phyloP scores from a whole-genome alignment of 2,329 filamentous ascomycete genomes.

The Teratosphaeria pseudoeucalypti region DNA sequence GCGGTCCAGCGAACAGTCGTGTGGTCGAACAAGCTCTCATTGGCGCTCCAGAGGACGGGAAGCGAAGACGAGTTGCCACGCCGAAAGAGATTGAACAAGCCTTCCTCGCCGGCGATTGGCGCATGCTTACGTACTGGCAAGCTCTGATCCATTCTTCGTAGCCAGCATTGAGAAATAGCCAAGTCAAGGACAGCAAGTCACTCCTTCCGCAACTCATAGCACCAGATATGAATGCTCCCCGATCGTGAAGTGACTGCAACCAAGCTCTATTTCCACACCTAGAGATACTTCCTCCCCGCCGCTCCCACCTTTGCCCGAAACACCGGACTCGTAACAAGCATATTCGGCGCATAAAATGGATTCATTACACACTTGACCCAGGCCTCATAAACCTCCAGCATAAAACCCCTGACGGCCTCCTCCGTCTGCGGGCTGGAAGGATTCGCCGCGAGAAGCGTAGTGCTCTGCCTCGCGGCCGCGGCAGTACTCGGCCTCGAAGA shows the following conservation, averaged over 20 bases:
- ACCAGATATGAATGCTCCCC: too few species aligned
- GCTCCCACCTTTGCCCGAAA: conserved; percentile 74
- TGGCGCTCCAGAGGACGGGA: too few species aligned
- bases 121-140: too few species aligned
- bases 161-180: too few species aligned
- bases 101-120: too few species aligned
- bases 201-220: too few species aligned
- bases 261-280: not conserved
- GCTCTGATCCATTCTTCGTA: too few species aligned
- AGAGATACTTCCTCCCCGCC: conserved; percentile 65
- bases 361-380: conserved; percentile 98
- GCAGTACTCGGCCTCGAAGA: conserved; percentile 20
- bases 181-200: too few species aligned
- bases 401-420: conserved; percentile 91
- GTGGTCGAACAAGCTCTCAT: too few species aligned
- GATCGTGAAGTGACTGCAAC: not conserved
- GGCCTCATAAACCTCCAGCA: conserved; percentile 76
- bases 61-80: too few species aligned
- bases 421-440: conserved; percentile 84
- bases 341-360: conserved; percentile 82
- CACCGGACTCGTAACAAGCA: conserved; percentile 74
- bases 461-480: conserved; percentile 22
- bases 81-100: too few species aligned
- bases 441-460: conserved; percentile 43
- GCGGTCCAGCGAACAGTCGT: too few species aligned